phyloP scores from a whole-genome alignment of 2,329 filamentous ascomycete genomes.

The Colletotrichum cuscutae region DNA sequence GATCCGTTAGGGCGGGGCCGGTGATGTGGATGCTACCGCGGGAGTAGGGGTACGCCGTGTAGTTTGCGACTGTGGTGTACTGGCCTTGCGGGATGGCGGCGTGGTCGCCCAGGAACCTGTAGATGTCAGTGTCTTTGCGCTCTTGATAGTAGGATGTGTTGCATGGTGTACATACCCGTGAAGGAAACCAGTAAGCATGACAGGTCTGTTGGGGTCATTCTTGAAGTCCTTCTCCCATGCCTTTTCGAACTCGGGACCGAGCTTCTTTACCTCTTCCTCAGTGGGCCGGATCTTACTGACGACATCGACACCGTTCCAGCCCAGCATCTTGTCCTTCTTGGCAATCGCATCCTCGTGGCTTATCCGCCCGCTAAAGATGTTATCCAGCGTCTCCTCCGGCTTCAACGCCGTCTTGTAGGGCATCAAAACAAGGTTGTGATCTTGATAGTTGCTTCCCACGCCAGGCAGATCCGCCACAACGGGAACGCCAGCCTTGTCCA shows the following conservation, averaged over 20 bases:
- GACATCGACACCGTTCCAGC: conserved; percentile 66
- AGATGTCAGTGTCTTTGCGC: background rate
- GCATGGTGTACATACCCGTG: conserved; percentile 32
- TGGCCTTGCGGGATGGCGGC: conserved; percentile 50
- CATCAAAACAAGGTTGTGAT: conserved; percentile 63
- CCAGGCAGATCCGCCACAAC: conserved; percentile 37
- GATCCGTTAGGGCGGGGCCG: conserved; percentile 45
- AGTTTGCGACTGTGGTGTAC: conserved; percentile 62
- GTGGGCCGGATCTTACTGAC: conserved; percentile 64
- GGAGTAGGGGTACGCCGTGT: conserved; percentile 69
- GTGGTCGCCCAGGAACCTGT: conserved; percentile 46
- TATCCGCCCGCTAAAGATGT: conserved; percentile 38
- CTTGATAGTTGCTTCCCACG: conserved; percentile 50
- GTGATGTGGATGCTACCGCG: conserved; percentile 68
- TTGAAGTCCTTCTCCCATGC: conserved; percentile 63
- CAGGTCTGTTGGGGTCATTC: conserved; percentile 38
- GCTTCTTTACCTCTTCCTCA: conserved; percentile 58
- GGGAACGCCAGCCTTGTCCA: conserved; percentile 36
- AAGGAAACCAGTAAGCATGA: conserved; percentile 39
- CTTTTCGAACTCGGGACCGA: conserved; percentile 60
- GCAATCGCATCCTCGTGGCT: conserved; percentile 37
- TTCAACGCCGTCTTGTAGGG: conserved; percentile 59
- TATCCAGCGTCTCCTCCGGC: conserved; percentile 55
- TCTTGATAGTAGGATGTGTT: background rate
- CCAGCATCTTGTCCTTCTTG: conserved; percentile 49